Base-by-base conservation (phyloP, 2,329 filamentous ascomycete genomes). In the Tolypocladium ovalisporum region DNA sequence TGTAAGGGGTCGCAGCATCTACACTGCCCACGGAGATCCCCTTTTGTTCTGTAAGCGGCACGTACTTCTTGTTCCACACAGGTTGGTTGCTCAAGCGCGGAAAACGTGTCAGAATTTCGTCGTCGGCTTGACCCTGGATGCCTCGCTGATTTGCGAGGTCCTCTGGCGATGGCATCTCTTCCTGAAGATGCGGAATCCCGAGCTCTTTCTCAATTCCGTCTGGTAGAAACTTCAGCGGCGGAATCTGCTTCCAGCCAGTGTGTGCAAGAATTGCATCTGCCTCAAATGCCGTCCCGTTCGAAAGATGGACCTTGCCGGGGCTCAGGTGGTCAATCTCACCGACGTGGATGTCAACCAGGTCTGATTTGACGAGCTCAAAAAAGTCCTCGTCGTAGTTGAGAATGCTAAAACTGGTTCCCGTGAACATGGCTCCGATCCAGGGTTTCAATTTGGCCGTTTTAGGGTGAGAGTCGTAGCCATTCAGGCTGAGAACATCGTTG, bases 381-480 rank as follows among this genome's bases (percentile, higher is more conserved):
- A 86, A 79, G 62, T 81, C 74, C 4, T 74, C 79, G 1, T 77
- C 73, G 62, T 83, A 86, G 66, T 85, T 87, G 55, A 82, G 72
- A 54, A 88, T 85, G 55, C 79, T 80, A 29, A 86, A 73, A 5
- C 76, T 78, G 9, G 76, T 76, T 2, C 76, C 82, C 5, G 77
- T 75, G 69, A 79, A 85, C 66, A 81, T 77, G 37, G 75, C 66
- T 2, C 73, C 67, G 19, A 70, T 73, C 75, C 79, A 81, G 0
- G 80, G 79, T 66, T 78, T 79, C 27, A 84, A 72, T 67, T 81
- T 82, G 42, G 73, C 73, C 0, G 72, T 76, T 63, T 82, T 76
- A 0, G 79, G 77, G 58, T 83, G 77, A 2, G 70, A 67, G 62
- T 84, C 77, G 62, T 81, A 85, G 36, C 75, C 76, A 64, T 81